These are phyloP conservation scores for Naganishia randhawae DNA, from an alignment of 768 basidiomycete species.

Conservation along the genomic window DNA sequence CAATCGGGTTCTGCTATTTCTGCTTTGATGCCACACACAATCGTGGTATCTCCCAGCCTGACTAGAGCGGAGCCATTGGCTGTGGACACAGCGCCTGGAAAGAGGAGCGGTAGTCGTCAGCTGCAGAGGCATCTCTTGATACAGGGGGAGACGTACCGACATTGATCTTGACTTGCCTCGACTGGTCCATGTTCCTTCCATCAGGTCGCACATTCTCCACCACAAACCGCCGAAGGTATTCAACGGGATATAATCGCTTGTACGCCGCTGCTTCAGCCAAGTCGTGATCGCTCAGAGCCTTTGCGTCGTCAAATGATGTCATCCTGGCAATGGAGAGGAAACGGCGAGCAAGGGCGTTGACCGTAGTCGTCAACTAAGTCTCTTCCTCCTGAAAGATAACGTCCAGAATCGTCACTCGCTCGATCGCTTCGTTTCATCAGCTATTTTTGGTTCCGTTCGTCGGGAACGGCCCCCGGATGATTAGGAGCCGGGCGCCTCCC, in stretches of 20 bases:
- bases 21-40: slow-evolving; percentile 93
- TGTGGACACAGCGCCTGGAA: slow-evolving; percentile 69
- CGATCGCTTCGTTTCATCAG: slow-evolving; percentile 14
- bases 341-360: no score
- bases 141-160: slow-evolving; percentile 61
- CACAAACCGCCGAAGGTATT: slow-evolving; percentile 82
- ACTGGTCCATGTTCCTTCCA: slow-evolving; percentile 65
- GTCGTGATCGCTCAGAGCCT: slow-evolving; percentile 6
- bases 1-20: slow-evolving; percentile 89
- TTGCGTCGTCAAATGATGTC: slow-evolving; percentile 31
- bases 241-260: slow-evolving; percentile 80
- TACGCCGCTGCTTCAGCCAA: slow-evolving; percentile 56
- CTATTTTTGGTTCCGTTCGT: not conserved
- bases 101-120: slow-evolving; percentile 2
- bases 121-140: not conserved
- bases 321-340: slow-evolving; percentile 18
- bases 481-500: not conserved
- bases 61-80: slow-evolving; percentile 91
- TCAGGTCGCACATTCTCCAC: slow-evolving; percentile 75
- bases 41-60: slow-evolving; percentile 82
- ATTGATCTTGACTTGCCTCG: slow-evolving; percentile 73
- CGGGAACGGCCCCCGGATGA: not conserved
- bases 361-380: no score
- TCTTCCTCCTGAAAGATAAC: no score
- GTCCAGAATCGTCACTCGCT: slow-evolving; percentile 8